A percentile compares a stretch with the other conserved stretches of the same genome.
phyloP scores from a whole-genome alignment of 1,139 yeast genomes.

The Debaryomyces singareniensis region DNA sequence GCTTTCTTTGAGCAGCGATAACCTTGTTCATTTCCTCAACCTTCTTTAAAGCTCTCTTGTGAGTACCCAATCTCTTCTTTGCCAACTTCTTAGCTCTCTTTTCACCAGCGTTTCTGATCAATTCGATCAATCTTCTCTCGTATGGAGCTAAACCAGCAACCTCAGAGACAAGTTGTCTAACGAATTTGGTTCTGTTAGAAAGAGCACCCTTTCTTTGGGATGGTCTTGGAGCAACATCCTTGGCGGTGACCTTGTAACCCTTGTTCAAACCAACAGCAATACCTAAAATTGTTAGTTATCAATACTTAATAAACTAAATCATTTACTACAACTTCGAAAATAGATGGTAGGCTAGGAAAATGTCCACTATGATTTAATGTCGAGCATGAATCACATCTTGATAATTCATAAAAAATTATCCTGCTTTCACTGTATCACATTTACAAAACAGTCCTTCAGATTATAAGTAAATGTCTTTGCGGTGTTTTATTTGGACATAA shows the following conservation, averaged over 20 bases:
- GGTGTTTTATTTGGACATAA: too few relatives aligned
- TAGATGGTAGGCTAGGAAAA: too few relatives aligned
- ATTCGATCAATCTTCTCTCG: constrained; percentile 99
- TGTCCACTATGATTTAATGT: too few relatives aligned
- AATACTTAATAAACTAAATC: too few relatives aligned
- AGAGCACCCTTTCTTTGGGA: constrained; percentile 97
- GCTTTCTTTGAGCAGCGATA: constrained; percentile 97
- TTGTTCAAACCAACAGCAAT: constrained; percentile 98
- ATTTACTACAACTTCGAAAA: too few relatives aligned
- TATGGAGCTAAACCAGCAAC: constrained; percentile 99
- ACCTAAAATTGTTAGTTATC: constrained; percentile 53
- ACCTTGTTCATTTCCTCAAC: constrained; percentile 97
- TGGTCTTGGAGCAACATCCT: constrained; percentile 89
- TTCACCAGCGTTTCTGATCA: constrained; percentile 99
- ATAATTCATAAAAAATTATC: too few relatives aligned
- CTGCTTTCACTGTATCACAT: too few relatives aligned
- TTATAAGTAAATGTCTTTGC: too few relatives aligned
- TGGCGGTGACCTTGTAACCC: constrained; percentile 95
- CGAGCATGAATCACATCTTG: too few relatives aligned
- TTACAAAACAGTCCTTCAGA: too few relatives aligned
- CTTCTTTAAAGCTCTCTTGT: constrained; percentile 99
- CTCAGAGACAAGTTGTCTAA: constrained; percentile 92
- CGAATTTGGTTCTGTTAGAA: constrained; percentile 94
- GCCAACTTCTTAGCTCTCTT: constrained; percentile 99
- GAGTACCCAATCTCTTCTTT: constrained; percentile 99